These are phyloP conservation scores for Yarrowia sp. DNA, from an alignment of 805 yeast genomes.

Conservation along the genomic window DNA sequence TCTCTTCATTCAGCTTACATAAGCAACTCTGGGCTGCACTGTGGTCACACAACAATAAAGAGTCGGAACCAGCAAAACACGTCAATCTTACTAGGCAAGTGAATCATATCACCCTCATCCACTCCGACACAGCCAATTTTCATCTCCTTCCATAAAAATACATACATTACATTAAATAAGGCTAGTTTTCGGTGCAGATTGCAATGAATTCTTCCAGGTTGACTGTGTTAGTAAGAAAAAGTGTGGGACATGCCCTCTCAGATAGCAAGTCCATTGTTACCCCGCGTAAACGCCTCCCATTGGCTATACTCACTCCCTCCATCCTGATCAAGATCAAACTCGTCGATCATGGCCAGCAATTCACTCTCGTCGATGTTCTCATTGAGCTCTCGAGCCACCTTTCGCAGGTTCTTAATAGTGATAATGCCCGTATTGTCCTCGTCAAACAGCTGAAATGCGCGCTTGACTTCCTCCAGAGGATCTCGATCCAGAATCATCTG, in stretches of 20 bases:
- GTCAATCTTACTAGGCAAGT: no score
- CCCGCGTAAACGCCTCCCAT: no score
- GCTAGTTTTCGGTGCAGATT: slow-evolving; percentile 71
- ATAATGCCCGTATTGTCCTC: slow-evolving; percentile 88
- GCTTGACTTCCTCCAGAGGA: slow-evolving; percentile 86
- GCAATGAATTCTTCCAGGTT: slow-evolving; percentile 89
- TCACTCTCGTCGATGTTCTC: slow-evolving; percentile 93
- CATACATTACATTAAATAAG: slow-evolving; percentile 31
- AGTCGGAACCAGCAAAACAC: no score
- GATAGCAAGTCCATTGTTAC: no score
- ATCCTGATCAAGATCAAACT: slow-evolving; percentile 94
- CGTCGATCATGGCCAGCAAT: slow-evolving; percentile 94
- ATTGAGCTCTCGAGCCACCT: slow-evolving; percentile 91
- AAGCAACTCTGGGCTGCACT: no score
- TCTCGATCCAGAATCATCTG: slow-evolving; percentile 84
- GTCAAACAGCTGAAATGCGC: slow-evolving; percentile 90
- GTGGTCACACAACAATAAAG: no score
- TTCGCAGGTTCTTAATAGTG: slow-evolving; percentile 76
- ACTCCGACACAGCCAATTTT: no score
- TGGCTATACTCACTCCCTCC: slow-evolving; percentile 73
- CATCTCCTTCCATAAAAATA: slow-evolving; percentile 27
- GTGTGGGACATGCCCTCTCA: background rate
- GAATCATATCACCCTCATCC: no score
- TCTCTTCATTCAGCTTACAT: no score
- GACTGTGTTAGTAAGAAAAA: slow-evolving; percentile 50